These are phyloP conservation scores for Rubia yunnanensis DNA, from an alignment of 257 asterid genomes.

Conservation along the genomic window DNA sequence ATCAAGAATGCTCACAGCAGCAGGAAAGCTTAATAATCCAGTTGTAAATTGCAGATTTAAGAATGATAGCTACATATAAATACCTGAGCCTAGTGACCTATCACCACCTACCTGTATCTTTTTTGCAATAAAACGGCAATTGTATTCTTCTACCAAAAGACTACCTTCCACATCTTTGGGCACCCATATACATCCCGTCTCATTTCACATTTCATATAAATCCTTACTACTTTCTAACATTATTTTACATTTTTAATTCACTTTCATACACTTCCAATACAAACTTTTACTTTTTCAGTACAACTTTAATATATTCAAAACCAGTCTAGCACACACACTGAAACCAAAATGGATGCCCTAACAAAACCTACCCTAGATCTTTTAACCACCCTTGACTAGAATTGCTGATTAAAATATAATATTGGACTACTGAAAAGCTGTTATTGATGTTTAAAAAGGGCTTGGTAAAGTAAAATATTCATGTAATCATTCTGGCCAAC, in stretches of 20 bases:
- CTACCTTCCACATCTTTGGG: background rate
- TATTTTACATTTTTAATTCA: no score
- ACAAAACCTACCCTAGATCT: background rate
- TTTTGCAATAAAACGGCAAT: background rate
- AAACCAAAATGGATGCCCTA: background rate
- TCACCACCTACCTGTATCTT: background rate
- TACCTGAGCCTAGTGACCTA: background rate
- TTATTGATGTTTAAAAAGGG: background rate
- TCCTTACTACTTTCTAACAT: background rate
- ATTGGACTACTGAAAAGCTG: background rate
- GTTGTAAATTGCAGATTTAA: background rate
- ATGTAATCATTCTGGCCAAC: background rate
- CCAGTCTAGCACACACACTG: background rate
- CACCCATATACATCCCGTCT: background rate
- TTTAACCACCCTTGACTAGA: background rate
- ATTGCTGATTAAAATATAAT: background rate
- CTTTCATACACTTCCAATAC: no score
- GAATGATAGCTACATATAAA: background rate
- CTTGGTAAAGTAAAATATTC: background rate
- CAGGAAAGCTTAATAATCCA: background rate
- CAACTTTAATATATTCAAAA: no score
- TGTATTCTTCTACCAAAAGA: background rate
- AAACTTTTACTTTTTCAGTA: background rate
- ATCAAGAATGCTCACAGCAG: background rate
- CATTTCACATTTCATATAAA: background rate